Base-by-base conservation (phyloP, 805 yeast species). In the Kodamaea kaohsiungensis region DNA sequence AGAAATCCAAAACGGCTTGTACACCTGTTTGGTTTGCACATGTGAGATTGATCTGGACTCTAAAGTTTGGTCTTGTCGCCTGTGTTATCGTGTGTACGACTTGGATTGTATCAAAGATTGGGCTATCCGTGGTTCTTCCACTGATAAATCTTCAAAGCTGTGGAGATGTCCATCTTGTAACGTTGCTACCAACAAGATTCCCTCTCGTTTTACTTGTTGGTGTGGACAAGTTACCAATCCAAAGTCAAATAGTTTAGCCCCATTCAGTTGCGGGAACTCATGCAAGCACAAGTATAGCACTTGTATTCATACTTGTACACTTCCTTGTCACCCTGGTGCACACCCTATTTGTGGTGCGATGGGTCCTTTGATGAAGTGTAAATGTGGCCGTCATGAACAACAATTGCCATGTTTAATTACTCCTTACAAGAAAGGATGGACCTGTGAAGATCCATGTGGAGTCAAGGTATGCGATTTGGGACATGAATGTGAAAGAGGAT, bases 121-220 rank as follows among this genome's bases (percentile, higher is more conserved):
- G 99, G 93, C 97, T 2, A 68, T 73, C 19, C 78, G 88, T 56
- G 92, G 92, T 4, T 82, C 88, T 1, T 81, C 89, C 6, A 86
- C 89, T 1, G 83, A 83, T 35, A 62, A 66, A 47, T 71, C 69
- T 1, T 77, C 79, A 45, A 81, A 80, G 48, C 74, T 78, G 42
- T 91, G 97, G 97, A 78, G 91, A 62, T 91, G 98, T 68, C 97
- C 97, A 0, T 81, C 88, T 2, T 89, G 96, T 67, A 90, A 84
- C 69, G 74, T 69, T 48, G 82, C 72, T 33, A 71, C 74, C 49
- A 73, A 70, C 50, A 68, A 71, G 62, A 76, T 80, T 46, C 91
- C 89, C 38, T 78, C 69, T 58, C 78, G 68, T 40, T 86, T 82
- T 67, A 82, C 82, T 0, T 91, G 98, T 65, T 91, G 98, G 98